phyloP scores from a whole-genome alignment of 192 early-diverging fungal genomes.

The Linnemannia zychae region DNA sequence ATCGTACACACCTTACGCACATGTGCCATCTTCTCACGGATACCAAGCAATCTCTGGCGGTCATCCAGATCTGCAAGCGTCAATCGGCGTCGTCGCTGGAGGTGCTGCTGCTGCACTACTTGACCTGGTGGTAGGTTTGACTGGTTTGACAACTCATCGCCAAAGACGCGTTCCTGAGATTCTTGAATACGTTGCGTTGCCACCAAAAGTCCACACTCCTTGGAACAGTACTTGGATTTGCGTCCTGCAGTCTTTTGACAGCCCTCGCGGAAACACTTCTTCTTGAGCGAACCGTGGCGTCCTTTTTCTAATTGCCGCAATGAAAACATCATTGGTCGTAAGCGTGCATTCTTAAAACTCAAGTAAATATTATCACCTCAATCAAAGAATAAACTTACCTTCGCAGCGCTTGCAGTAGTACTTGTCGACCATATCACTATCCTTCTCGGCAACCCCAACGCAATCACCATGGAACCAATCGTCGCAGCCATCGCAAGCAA shows the following conservation, averaged over 20 bases:
- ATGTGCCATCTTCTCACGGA: slow-evolving; percentile 54
- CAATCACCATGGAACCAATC: slow-evolving; percentile 86
- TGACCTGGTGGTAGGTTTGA: slow-evolving; percentile 20
- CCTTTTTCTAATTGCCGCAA: slow-evolving; percentile 54
- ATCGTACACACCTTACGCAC: slow-evolving; percentile 34
- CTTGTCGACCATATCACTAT: slow-evolving; percentile 69
- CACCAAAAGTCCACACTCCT: slow-evolving; percentile 64
- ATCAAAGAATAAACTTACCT: slow-evolving; percentile 49
- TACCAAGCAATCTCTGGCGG: slow-evolving; percentile 45
- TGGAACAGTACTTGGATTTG: slow-evolving; percentile 66
- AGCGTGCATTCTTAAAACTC: not conserved
- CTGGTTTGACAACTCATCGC: slow-evolving; percentile 14
- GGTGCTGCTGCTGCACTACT: slow-evolving; percentile 32
- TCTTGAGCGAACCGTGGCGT: slow-evolving; percentile 61
- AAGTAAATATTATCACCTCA: slow-evolving; percentile 8
- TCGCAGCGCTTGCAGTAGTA: slow-evolving; percentile 75
- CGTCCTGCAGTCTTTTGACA: slow-evolving; percentile 60
- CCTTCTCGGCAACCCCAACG: slow-evolving; percentile 69
- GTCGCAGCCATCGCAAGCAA: slow-evolving; percentile 81
- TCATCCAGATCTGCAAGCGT: slow-evolving; percentile 63
- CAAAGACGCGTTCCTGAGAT: slow-evolving; percentile 56
- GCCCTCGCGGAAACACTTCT: slow-evolving; percentile 59
- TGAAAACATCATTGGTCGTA: not conserved
- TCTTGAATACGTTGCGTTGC: slow-evolving; percentile 60
- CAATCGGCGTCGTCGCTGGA: slow-evolving; percentile 39